Conservation (phyloP, 164 flowering plant species). For the Amborella trichopoda region DNA sequence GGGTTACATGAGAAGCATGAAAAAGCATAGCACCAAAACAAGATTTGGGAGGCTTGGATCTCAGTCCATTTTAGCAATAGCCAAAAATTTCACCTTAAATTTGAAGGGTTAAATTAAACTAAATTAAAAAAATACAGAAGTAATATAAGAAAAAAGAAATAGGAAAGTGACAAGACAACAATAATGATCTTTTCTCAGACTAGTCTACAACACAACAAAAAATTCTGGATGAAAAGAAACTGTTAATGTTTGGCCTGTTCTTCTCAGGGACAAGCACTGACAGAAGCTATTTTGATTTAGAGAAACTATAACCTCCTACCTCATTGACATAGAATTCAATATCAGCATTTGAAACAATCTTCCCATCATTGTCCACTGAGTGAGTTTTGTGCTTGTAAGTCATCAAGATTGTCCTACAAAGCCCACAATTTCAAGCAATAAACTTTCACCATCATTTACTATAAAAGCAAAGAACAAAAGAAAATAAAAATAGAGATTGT, state of each 20-base stretch:
- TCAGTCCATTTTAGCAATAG: too few relatives aligned
- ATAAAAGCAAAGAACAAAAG: neutral
- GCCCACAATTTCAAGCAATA: constrained; percentile 3
- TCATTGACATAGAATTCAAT: constrained; percentile 79
- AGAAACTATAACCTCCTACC: constrained; percentile 31
- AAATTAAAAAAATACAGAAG: too few relatives aligned
- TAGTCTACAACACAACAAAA: neutral
- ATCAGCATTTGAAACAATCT: constrained; percentile 77
- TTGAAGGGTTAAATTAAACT: too few relatives aligned
- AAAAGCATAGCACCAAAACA: too few relatives aligned
- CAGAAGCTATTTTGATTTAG: neutral
- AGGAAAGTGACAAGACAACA: neutral
- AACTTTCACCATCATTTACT: too few relatives aligned
- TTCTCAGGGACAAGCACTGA: neutral
- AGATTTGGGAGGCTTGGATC: too few relatives aligned
- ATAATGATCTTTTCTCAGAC: neutral
- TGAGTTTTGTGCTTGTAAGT: constrained; percentile 97
- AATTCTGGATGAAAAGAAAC: neutral
- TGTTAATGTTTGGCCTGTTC: neutral
- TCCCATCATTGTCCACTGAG: constrained; percentile 68
- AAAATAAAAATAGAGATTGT: neutral
- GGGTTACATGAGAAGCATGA: too few relatives aligned
- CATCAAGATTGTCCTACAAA: constrained; percentile 83
- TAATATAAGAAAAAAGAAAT: neutral
- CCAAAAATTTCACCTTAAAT: too few relatives aligned